These are phyloP conservation scores for Boletus sp. DNA, from an alignment of 768 basidiomycete genomes.

Conservation along the genomic window DNA sequence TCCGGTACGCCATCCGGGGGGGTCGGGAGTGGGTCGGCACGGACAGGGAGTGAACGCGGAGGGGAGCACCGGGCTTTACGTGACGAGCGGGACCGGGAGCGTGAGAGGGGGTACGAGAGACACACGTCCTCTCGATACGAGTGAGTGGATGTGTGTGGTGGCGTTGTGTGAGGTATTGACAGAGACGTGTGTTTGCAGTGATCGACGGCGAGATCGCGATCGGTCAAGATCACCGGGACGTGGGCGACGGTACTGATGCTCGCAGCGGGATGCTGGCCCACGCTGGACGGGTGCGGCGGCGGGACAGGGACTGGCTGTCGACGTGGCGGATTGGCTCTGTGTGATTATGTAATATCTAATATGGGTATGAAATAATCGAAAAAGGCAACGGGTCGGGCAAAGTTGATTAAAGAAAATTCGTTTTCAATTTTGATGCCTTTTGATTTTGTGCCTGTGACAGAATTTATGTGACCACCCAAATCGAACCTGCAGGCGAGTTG, in stretches of 20 bases:
- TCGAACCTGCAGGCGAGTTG: slow-evolving; percentile 14
- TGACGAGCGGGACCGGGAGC: slow-evolving; percentile 65
- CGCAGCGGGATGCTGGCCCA: too few species aligned
- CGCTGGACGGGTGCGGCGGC: slow-evolving; percentile 25
- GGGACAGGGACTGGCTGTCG: too few species aligned
- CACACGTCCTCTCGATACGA: slow-evolving; percentile 70
- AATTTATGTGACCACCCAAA: slow-evolving; percentile 26
- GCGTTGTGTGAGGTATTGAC: slow-evolving; percentile 13
- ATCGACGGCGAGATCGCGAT: slow-evolving; percentile 69
- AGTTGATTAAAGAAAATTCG: slow-evolving; percentile 21
- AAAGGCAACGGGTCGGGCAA: slow-evolving; percentile 17
- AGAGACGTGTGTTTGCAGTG: slow-evolving; percentile 36
- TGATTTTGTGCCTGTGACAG: slow-evolving; percentile 36
- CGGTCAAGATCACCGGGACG: slow-evolving; percentile 71
- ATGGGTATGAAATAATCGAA: slow-evolving; percentile 12
- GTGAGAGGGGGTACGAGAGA: slow-evolving; percentile 67
- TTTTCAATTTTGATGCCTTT: slow-evolving; percentile 28
- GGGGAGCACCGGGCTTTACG: slow-evolving; percentile 58
- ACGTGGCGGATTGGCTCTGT: slow-evolving; percentile 3
- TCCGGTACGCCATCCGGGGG: slow-evolving; percentile 35
- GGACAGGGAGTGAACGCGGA: slow-evolving; percentile 41
- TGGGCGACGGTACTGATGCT: slow-evolving; percentile 46
- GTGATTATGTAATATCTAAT: slow-evolving; percentile 20
- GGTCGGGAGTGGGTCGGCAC: slow-evolving; percentile 37
- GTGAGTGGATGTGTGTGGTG: slow-evolving; percentile 42